Evolutionary conservation across 768 basidiomycete genomes (phyloP).

Genomic region (Podaxis sp.): DNA sequence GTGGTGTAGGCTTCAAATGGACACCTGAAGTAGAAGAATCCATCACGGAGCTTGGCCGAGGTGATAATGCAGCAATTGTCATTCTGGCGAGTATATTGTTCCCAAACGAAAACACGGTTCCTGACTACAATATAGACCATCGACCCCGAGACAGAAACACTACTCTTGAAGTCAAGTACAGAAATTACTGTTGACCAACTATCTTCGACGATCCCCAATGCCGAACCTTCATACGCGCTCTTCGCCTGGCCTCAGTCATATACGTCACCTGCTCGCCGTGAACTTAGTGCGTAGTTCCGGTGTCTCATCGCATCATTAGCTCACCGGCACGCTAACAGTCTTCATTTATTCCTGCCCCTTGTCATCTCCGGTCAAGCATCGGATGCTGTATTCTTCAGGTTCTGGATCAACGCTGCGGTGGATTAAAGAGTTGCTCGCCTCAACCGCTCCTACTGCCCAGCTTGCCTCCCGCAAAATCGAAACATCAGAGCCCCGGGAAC

Average conservation of each 20-base stretch:
- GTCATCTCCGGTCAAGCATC: slow-evolving; percentile 73
- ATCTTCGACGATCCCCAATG: slow-evolving; percentile 47
- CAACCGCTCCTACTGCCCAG: slow-evolving; percentile 36
- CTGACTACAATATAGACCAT: slow-evolving; percentile 49
- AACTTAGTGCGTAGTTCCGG: slow-evolving; percentile 51
- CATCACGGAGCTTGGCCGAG: slow-evolving; percentile 53
- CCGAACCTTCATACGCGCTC: slow-evolving; percentile 68
- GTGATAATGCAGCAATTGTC: slow-evolving; percentile 53
- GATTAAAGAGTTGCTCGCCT: slow-evolving; percentile 52
- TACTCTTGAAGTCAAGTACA: slow-evolving; percentile 43
- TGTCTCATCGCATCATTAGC: background rate
- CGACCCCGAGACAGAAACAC: slow-evolving; percentile 60
- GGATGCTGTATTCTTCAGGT: slow-evolving; percentile 88
- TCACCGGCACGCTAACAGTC: slow-evolving; percentile 38
- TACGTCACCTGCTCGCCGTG: slow-evolving; percentile 41
- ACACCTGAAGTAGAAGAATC: slow-evolving; percentile 61
- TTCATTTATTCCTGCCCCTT: slow-evolving; percentile 94
- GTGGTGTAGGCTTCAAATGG: slow-evolving; percentile 70
- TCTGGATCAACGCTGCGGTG: slow-evolving; percentile 54
- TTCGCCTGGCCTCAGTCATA: slow-evolving; percentile 60
- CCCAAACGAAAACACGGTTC: background rate
- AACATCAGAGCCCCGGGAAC: slow-evolving; percentile 75
- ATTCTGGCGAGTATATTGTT: slow-evolving; percentile 53
- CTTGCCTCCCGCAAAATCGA: slow-evolving; percentile 69
- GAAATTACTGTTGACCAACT: slow-evolving; percentile 45